These are phyloP conservation scores for Mallotus repandus DNA, from an alignment of 441 rosid species.

Conservation along the genomic window DNA sequence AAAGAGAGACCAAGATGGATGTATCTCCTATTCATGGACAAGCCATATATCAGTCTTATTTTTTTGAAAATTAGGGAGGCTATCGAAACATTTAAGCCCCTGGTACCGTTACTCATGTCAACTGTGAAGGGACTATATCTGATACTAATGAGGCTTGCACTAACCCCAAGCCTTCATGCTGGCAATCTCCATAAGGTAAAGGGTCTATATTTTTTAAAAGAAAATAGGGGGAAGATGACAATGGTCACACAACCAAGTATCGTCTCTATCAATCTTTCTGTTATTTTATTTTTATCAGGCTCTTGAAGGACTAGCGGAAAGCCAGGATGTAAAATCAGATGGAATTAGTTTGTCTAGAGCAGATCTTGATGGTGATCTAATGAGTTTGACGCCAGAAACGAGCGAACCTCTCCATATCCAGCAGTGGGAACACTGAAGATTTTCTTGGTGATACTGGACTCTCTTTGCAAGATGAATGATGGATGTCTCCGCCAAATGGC, in stretches of 20 bases:
- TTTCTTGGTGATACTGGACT: constrained; percentile 34
- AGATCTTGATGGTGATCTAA: constrained; percentile 41
- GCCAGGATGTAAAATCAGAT: constrained; percentile 65
- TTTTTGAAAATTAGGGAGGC: constrained; percentile 76
- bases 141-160: constrained; percentile 74
- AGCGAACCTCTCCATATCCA: constrained; percentile 46
- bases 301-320: constrained; percentile 74
- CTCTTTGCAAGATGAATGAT: constrained; percentile 61
- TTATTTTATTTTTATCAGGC: constrained; percentile 42
- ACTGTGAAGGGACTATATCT: constrained; percentile 69
- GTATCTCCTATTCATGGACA: constrained; percentile 90
- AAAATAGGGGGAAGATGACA: neutral
- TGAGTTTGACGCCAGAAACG: constrained; percentile 44
- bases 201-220: neutral
- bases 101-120: constrained; percentile 53
- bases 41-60: constrained; percentile 87
- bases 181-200: constrained; percentile 85
- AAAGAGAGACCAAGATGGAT: constrained; percentile 75
- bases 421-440: constrained; percentile 44
- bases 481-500: constrained; percentile 86
- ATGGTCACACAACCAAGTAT: constrained; percentile 9
- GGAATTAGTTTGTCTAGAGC: constrained; percentile 51
- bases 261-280: constrained; percentile 10
- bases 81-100: constrained; percentile 60
- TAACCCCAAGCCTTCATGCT: constrained; percentile 86